Evolutionary conservation across 2,329 filamentous ascomycete species (phyloP).

Genomic region (Sporothrix schenckii): DNA sequence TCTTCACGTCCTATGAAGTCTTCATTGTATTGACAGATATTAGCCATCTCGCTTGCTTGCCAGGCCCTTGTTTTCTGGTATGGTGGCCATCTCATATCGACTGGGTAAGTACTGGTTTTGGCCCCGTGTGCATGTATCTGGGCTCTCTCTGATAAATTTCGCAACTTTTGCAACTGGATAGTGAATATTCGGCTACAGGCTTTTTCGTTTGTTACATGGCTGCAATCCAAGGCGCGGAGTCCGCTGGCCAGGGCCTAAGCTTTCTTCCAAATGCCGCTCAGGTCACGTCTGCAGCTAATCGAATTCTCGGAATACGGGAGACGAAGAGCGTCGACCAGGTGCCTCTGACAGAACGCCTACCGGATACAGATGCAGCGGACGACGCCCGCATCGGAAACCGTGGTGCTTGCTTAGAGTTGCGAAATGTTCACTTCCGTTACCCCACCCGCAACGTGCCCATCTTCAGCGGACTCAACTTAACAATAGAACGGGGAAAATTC

Average conservation of each 20-base stretch:
- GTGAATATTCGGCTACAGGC: constrained; percentile 51
- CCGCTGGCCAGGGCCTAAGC: constrained; percentile 67
- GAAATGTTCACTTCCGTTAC: constrained; percentile 63
- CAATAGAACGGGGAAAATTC: constrained; percentile 69
- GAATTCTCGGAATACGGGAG: constrained; percentile 58
- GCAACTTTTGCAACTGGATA: constrained; percentile 29
- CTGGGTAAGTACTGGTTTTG: constrained; percentile 31
- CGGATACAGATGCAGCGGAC: constrained; percentile 48
- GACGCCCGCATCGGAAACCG: constrained; percentile 24
- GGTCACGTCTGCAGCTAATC: constrained; percentile 61
- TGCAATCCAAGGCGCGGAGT: constrained; percentile 68
- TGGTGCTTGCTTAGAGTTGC: constrained; percentile 57
- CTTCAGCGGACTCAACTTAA: constrained; percentile 64
- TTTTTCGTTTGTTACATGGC: constrained; percentile 67
- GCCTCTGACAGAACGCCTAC: constrained; percentile 45
- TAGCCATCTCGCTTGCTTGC: constrained; percentile 58
- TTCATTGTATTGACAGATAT: not conserved
- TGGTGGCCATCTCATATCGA: constrained; percentile 61
- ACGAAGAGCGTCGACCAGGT: constrained; percentile 45
- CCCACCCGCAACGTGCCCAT: constrained; percentile 60
- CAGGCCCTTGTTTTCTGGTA: constrained; percentile 70
- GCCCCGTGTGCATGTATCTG: not conserved
- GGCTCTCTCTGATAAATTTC: not conserved
- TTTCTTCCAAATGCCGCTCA: constrained; percentile 68
- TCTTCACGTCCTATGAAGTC: no score